phyloP scores from a whole-genome alignment of 176 grass and related monocot species.

The Juncus effusus region DNA sequence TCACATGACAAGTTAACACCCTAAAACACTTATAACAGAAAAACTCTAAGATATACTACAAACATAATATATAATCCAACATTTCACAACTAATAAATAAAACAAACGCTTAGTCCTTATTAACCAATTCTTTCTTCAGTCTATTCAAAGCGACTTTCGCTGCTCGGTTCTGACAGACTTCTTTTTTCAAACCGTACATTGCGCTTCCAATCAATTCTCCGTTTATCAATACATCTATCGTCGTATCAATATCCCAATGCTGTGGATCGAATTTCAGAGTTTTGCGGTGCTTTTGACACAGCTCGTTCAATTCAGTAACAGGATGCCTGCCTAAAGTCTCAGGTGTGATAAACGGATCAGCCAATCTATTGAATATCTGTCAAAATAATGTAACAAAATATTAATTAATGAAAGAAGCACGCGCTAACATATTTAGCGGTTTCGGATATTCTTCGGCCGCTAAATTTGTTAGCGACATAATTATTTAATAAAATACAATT shows the following conservation, averaged over 20 bases:
- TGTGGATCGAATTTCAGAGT: slow-evolving; percentile 38
- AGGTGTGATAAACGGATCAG: slow-evolving; percentile 42
- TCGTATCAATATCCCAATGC: slow-evolving; percentile 39
- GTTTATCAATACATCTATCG: slow-evolving; percentile 47
- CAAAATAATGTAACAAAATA: not conserved
- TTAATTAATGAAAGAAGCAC: slow-evolving; percentile 1
- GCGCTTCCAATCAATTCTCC: slow-evolving; percentile 44
- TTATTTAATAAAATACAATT: too few relatives aligned
- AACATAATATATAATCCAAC: too few relatives aligned
- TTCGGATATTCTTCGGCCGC: too few relatives aligned
- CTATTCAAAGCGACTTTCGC: slow-evolving; percentile 39
- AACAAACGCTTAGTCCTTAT: too few relatives aligned
- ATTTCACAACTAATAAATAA: too few relatives aligned
- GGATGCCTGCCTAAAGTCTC: slow-evolving; percentile 65
- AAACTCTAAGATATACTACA: too few relatives aligned
- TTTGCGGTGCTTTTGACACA: slow-evolving; percentile 43
- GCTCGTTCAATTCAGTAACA: slow-evolving; percentile 53
- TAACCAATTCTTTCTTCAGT: too few relatives aligned
- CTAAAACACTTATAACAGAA: too few relatives aligned
- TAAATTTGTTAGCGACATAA: too few relatives aligned
- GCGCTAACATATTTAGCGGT: not conserved
- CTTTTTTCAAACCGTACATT: slow-evolving; percentile 49
- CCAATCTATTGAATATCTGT: slow-evolving; percentile 55
- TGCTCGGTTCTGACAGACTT: slow-evolving; percentile 55
- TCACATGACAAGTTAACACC: too few relatives aligned